These are phyloP conservation scores for Suillus placidus DNA, from an alignment of 768 basidiomycete genomes.

Conservation along the genomic window DNA sequence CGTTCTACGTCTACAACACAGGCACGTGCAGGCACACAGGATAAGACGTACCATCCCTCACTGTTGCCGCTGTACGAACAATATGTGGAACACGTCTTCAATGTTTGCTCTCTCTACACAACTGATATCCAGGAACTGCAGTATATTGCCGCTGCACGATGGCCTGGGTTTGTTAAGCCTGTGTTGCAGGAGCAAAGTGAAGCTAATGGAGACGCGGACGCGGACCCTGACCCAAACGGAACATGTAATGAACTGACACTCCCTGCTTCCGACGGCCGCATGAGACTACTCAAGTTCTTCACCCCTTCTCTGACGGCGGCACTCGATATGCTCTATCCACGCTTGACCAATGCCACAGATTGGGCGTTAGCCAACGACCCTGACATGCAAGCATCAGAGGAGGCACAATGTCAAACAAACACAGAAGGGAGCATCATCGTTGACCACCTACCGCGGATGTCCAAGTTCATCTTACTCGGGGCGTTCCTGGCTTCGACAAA, in stretches of 20 bases:
- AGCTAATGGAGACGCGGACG: slow-evolving; percentile 27
- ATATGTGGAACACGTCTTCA: slow-evolving; percentile 60
- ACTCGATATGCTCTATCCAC: slow-evolving; percentile 69
- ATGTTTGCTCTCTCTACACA: slow-evolving; percentile 64
- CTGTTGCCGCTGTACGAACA: slow-evolving; percentile 65
- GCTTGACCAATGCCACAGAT: slow-evolving; percentile 60
- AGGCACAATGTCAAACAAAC: slow-evolving; percentile 4
- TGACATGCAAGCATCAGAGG: slow-evolving; percentile 21
- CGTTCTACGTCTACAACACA: slow-evolving; percentile 15
- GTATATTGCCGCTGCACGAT: slow-evolving; percentile 76
- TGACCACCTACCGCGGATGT: slow-evolving; percentile 59
- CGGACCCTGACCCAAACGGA: slow-evolving; percentile 22
- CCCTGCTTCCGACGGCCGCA: slow-evolving; percentile 60
- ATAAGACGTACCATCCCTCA: slow-evolving; percentile 52
- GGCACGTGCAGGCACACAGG: slow-evolving; percentile 12
- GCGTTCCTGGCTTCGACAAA: slow-evolving; percentile 86
- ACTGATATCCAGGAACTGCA: slow-evolving; percentile 69
- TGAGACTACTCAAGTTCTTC: slow-evolving; percentile 67
- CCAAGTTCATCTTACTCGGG: slow-evolving; percentile 75
- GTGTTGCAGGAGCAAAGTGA: slow-evolving; percentile 52
- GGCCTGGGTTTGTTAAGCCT: slow-evolving; percentile 80
- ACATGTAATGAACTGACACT: slow-evolving; percentile 31
- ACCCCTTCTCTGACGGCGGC: slow-evolving; percentile 62
- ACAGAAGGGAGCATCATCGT: slow-evolving; percentile 21
- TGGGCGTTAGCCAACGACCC: slow-evolving; percentile 62